Evolutionary conservation across 768 basidiomycete genomes (phyloP), one percentile per base, ranked within the genome.

Genomic region (Naganishia antarctica): DNA sequence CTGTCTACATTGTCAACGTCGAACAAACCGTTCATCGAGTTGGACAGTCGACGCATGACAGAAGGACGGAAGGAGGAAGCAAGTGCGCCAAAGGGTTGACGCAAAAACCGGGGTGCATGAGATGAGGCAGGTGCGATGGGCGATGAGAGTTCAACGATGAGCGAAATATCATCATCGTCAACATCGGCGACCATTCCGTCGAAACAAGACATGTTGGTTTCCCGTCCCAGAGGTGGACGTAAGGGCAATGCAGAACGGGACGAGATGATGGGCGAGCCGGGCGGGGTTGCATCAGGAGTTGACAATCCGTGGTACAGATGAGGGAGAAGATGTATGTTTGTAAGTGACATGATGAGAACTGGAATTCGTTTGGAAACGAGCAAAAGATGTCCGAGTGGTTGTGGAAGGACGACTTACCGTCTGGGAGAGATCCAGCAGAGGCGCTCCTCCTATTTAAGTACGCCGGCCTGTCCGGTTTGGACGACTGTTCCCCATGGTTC

Each of bases 301-400:
- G 60, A 31, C 23, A 76, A 67, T 7, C 66, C 70, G 50, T 71
- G 68, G 57, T 76, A 76, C 25, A 76, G 53, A 23, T 60, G 64
- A 34, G 71, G 66, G 16, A 76, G 61, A 13, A 73, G 60, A 21
- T 58, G 53, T n/a, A 59, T 47, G 47, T 74, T 67, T 34, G 58
- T 41, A 8, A 63, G 43, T 26, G 60, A 43, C 60, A 61, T 51
- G 47, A 13, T 57, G 18, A 34, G 23, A n/a, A n/a, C n/a, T 32
- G 21, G n/a, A 37, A 40, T 40, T 57, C 11, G 40, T 4, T 23
- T 2, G 37, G 32, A 34, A 13, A 26, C 6, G 25, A 26, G 37
- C 9, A 5, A 5, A 40, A 13, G 13, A 12, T 6, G 6, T 23
- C 23, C 9, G 37, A 25, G n/a, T n/a, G n/a, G 31, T 37, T 37